phyloP scores from a whole-genome alignment of 208 protist genomes.

The Trypanosoma scelopori region DNA sequence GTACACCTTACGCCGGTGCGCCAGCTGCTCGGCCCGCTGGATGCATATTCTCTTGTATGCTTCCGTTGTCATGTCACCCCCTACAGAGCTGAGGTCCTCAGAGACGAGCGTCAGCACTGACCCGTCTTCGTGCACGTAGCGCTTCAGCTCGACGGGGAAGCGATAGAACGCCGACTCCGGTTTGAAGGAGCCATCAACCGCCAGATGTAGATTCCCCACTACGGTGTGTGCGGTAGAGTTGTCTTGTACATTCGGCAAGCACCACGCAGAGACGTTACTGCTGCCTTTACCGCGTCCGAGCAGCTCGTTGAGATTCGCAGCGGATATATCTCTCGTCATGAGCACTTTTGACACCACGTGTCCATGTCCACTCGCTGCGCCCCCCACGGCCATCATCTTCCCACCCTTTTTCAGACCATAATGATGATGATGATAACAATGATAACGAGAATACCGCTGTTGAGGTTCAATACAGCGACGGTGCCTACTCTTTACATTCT shows the following conservation, averaged over 20 bases:
- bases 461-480: too few species aligned
- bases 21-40: conserved; percentile 23
- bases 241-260: neutral
- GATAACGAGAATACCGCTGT: too few species aligned
- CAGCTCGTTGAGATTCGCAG: too few species aligned
- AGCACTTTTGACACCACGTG: too few species aligned
- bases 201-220: conserved; percentile 36
- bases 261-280: neutral
- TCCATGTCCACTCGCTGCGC: too few species aligned
- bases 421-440: too few species aligned
- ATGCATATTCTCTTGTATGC: conserved; percentile 45
- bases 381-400: too few species aligned
- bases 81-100: conserved; percentile 32
- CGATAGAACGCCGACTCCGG: conserved; percentile 29
- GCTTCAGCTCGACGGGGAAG: conserved; percentile 47
- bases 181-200: conserved; percentile 27
- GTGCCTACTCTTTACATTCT: too few species aligned
- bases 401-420: too few species aligned
- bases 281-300: neutral
- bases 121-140: conserved; percentile 59
- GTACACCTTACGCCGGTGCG: conserved; percentile 39
- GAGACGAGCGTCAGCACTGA: conserved; percentile 51
- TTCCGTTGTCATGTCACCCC: conserved; percentile 30
- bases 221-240: neutral
- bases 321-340: too few species aligned